Evolutionary conservation across 306 rosid genomes (phyloP).

Genomic region (Malus orientalis): DNA sequence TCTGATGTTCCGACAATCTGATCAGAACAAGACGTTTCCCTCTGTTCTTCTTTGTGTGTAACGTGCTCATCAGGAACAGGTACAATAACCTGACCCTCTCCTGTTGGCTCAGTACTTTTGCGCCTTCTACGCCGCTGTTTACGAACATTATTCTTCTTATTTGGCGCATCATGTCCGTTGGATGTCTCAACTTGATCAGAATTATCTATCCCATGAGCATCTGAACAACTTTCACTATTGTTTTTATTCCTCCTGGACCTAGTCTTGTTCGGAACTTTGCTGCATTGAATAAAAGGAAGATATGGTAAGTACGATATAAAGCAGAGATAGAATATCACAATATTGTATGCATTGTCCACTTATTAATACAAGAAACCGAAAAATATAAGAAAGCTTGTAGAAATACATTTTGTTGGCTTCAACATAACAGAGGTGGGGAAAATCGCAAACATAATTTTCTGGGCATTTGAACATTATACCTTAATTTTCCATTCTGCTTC

Average conservation of each 20-base stretch:
- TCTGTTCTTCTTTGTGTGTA: constrained; percentile 2
- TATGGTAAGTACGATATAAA: constrained; percentile 12
- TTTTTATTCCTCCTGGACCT: constrained; percentile 27
- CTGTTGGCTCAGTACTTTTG: constrained; percentile 12
- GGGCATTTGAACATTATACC: constrained; percentile 28
- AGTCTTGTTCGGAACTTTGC: constrained; percentile 29
- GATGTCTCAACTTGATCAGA: constrained; percentile 7
- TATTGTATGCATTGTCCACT: not conserved
- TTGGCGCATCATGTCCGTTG: constrained; percentile 8
- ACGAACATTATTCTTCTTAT: constrained; percentile 2
- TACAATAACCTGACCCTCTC: constrained; percentile 2
- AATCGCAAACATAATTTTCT: not conserved
- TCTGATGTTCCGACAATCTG: constrained; percentile 24
- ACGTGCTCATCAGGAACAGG: constrained; percentile 1
- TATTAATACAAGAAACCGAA: not conserved
- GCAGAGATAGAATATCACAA: constrained; percentile 4
- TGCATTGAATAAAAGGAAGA: constrained; percentile 27
- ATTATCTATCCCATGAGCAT: constrained; percentile 7
- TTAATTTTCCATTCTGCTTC: constrained; percentile 28
- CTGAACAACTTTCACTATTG: constrained; percentile 10
- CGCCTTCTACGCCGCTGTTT: constrained; percentile 8
- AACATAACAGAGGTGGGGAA: not conserved
- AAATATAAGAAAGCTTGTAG: not conserved
- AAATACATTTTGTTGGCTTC: not conserved
- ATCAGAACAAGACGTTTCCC: constrained; percentile 7